These are phyloP conservation scores for Trichophyton simii DNA, from an alignment of 2,329 filamentous ascomycete genomes.

Conservation along the genomic window DNA sequence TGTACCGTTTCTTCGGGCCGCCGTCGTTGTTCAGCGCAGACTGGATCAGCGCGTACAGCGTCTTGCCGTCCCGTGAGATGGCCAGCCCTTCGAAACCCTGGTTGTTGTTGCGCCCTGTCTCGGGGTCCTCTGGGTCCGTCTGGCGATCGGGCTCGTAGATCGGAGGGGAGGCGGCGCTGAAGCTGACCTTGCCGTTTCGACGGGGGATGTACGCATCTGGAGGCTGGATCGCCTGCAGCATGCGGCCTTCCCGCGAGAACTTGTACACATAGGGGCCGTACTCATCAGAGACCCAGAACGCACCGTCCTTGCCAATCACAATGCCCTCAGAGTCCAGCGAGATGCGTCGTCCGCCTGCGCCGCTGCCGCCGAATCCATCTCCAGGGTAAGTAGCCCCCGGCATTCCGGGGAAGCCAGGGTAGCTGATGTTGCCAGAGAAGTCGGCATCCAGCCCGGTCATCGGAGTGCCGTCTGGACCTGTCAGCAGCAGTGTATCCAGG, in stretches of 20 bases:
- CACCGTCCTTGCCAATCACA: conserved; percentile 45
- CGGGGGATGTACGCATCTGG: conserved; percentile 52
- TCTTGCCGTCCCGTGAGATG: conserved; percentile 49
- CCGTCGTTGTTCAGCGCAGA: conserved; percentile 52
- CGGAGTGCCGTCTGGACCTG: conserved; percentile 49
- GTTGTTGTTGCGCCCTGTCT: conserved; percentile 56
- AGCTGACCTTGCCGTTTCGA: conserved; percentile 49
- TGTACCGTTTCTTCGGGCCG: conserved; percentile 41
- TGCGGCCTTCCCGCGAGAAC: conserved; percentile 46
- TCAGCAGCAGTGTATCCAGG: conserved; percentile 52
- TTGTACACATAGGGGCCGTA: conserved; percentile 60
- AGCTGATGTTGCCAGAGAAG: conserved; percentile 40
- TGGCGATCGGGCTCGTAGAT: conserved; percentile 41
- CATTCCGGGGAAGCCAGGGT: conserved; percentile 47
- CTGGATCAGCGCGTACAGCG: conserved; percentile 54
- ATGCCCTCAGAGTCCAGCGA: conserved; percentile 56
- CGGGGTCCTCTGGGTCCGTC: conserved; percentile 45
- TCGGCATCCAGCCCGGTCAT: conserved; percentile 54
- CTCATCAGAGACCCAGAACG: conserved; percentile 59
- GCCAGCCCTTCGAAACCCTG: conserved; percentile 63
- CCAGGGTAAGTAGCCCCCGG: conserved; percentile 53
- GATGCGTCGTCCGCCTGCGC: conserved; percentile 47
- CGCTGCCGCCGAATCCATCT: conserved; percentile 53
- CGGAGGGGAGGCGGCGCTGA: conserved; percentile 52
- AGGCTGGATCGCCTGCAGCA: conserved; percentile 52